Conservation (phyloP, 192 early-diverging fungal genomes). For the Coemansia sp. region DNA sequence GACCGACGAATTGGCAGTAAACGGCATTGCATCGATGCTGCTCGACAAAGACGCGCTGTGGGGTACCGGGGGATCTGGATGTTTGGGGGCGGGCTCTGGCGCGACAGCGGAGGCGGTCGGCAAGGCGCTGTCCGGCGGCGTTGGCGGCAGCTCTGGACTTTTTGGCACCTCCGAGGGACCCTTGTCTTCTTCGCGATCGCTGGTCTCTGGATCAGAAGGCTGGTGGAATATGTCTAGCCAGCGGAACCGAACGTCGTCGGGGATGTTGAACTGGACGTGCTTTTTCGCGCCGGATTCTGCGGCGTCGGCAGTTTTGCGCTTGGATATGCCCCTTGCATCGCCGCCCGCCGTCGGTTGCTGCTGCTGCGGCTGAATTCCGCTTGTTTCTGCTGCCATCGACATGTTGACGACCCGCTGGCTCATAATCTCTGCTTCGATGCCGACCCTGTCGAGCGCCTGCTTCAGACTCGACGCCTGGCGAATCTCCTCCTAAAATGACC, state of each 20-base stretch:
- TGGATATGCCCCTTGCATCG: too few species aligned
- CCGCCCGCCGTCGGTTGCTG: background rate
- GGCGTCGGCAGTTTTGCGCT: background rate
- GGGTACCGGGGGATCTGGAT: background rate
- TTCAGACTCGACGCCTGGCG: conserved; percentile 49
- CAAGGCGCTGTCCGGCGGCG: background rate
- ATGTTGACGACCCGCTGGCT: conserved; percentile 27
- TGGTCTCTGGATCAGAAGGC: conserved; percentile 25
- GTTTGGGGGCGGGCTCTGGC: background rate
- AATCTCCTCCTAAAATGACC: conserved; percentile 30
- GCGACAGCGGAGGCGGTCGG: background rate
- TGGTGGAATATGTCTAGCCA: conserved; percentile 52
- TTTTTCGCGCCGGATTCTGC: conserved; percentile 2
- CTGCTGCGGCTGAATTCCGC: background rate
- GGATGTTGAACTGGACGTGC: conserved; percentile 46
- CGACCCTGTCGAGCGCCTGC: conserved; percentile 45
- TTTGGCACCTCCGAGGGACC: background rate
- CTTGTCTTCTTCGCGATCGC: conserved; percentile 3
- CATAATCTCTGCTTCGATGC: conserved; percentile 31
- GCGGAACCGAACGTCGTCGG: conserved; percentile 52
- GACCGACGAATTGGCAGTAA: conserved; percentile 39
- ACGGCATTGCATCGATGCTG: conserved; percentile 12
- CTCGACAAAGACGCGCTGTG: background rate
- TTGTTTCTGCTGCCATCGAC: conserved; percentile 6
- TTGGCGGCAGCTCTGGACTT: background rate